Base-by-base conservation (phyloP, 31 red algal genomes). In the Endocladia muricata region DNA sequence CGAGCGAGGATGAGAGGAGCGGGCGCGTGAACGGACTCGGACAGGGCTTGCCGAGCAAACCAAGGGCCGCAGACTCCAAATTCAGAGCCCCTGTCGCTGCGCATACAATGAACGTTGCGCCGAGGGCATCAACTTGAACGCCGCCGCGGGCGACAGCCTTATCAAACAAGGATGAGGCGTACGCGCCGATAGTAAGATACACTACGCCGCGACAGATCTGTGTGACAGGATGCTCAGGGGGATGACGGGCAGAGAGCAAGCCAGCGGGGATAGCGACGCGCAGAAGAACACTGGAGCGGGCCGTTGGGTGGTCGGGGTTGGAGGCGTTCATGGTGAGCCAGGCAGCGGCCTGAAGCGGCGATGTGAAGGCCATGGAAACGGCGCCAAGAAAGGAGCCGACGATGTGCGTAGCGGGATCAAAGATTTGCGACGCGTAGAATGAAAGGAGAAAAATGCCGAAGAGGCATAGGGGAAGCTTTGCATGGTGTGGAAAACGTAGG, bases 211-310 rank as follows among this genome's bases (percentile, higher is more conserved):
- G 78, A 31, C 70, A 0, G 4, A 70, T 32, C 55, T 82, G 78
- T 23, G 39, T 7, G 22, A 61, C 31, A 0, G 78, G 63, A 7
- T 52, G 36, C 34, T 82, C 78, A 19, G 66, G 36, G 21, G 41
- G 65, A 47, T 59, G 48, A 21, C 66, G 63, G 4, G 43, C 29
- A 15, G 44, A 60, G 34, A 66, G 78, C 11, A 82, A 31, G 41
- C 65, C 63, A 37, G 78, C 65, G 2, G 78, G 66, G 9, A 82
- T 59, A 4, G 78, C 78, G 37, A 82, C 72, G 33, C 78, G 44
- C 42, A 82, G 37, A 71, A 82, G 59, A 37, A 68, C 42, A 6
- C 54, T 47, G 32, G 59, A 39, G 28, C 5, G 19, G 35, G 38
- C 25, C 7, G 40, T 72, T n/a, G 19, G 17, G 35, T 70, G 47